Conservation (phyloP, 176 grass and related monocot genomes). For the Zizania latifolia region DNA sequence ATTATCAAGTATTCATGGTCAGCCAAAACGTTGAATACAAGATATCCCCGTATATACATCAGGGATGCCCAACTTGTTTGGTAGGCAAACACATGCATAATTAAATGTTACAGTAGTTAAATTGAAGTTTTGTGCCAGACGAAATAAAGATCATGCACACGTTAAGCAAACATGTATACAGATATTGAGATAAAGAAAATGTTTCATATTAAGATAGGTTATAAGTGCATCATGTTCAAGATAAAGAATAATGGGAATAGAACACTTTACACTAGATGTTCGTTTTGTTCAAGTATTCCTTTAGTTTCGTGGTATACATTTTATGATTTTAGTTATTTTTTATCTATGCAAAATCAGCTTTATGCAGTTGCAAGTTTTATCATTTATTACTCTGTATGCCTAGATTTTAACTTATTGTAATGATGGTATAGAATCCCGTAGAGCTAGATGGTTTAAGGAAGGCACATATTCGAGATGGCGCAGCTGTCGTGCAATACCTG, state of each 20-base stretch:
- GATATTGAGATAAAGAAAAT: no score
- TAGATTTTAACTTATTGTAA: conserved; percentile 24
- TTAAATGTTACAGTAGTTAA: no score
- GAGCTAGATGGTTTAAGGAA: conserved; percentile 92
- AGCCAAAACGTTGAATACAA: no score
- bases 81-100: no score
- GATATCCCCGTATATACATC: no score
- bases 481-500: conserved; percentile 82
- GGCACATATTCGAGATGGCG: conserved; percentile 91
- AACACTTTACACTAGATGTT: neutral
- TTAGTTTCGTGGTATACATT: conserved; percentile 22
- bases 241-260: neutral
- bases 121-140: no score
- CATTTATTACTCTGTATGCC: neutral
- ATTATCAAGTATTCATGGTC: no score
- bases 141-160: no score
- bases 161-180: no score
- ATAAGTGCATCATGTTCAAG: neutral
- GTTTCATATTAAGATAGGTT: conserved; percentile 1
- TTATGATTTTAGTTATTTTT: neutral
- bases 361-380: neutral
- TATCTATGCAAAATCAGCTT: neutral
- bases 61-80: no score
- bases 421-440: conserved; percentile 54
- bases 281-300: no score